These are phyloP conservation scores for Naegleria lovaniensis DNA, from an alignment of 208 protist species.

Conservation along the genomic window DNA sequence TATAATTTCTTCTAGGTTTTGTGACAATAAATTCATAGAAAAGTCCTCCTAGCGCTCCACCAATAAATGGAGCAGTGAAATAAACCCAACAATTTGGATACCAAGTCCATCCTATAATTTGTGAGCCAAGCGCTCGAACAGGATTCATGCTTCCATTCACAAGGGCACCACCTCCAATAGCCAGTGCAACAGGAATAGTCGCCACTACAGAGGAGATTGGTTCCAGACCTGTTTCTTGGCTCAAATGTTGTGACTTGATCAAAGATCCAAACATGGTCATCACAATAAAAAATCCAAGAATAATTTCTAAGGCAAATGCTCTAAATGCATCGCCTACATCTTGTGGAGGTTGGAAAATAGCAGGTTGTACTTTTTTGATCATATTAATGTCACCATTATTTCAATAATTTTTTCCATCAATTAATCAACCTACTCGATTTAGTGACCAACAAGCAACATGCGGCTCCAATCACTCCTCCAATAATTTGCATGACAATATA, in stretches of 20 bases:
- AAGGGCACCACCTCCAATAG: background rate
- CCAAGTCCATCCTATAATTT: background rate
- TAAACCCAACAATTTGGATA: background rate
- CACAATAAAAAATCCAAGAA: background rate
- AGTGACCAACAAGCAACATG: background rate
- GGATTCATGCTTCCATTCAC: conserved; percentile 21
- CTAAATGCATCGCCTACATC: background rate
- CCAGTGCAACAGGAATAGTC: background rate
- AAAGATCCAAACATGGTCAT: background rate
- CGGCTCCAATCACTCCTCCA: background rate
- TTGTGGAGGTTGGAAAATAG: background rate
- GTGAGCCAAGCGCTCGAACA: background rate
- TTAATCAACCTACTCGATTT: background rate
- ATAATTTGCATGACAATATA: background rate
- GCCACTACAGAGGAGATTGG: background rate
- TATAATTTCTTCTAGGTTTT: background rate
- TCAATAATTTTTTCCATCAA: too few species aligned
- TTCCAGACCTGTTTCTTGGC: background rate
- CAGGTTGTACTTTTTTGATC: background rate
- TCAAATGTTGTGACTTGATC: background rate
- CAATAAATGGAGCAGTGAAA: background rate
- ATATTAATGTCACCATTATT: background rate
- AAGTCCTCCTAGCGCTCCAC: background rate
- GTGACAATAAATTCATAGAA: background rate
- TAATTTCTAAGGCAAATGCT: background rate